Base-by-base conservation (phyloP, 257 asterid species). In the Coffea canephora region DNA sequence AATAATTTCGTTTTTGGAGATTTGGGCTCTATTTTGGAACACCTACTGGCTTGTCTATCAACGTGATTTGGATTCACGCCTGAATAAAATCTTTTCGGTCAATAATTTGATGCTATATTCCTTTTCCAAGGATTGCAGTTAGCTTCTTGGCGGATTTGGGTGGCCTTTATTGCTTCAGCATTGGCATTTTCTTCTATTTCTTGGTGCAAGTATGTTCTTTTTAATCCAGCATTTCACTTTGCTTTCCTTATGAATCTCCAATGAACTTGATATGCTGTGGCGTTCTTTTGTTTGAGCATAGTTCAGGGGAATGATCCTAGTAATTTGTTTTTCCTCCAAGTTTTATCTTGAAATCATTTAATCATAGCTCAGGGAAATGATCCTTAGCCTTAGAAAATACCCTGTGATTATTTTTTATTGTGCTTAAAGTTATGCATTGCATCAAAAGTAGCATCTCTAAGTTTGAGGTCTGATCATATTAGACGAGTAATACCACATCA, bases 61-160 rank as follows among this genome's bases (percentile, higher is more conserved):
- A 46, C 78, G 70, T 84, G 65, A 78, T 71, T 55, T 74, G 31
- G 70, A 64, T 69, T 41, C 39, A 67, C 67, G 0, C 72, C 68
- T 68, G 27, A n/a, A 67, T 48, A 36, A 45, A 73, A 14, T 78
- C 80, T 78, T 74, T 23, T 75, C 41, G 13, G 72, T 76, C 76
- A 45, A 81, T 85, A 71, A 80, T 81, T 83, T 87, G 82, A 84
- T 80, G 69, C 71, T 67, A 55, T 75, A 77, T 85, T 85, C 75
- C 85, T 89, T 88, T 86, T 86, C 86, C 88, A 80, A 89, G 88
- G 87, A 82, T 88, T 88, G 97, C 98, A 95, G 99, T 95, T 91
- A 90, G 97, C 94, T 95, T 95, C 87, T 95, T 95, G 88, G 99
- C 99, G 75, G 96, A 95, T 83, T 87, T 95, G 79, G 99, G 99